These are phyloP conservation scores for Cordyceps sp. DNA, from an alignment of 2,329 filamentous ascomycete genomes.

Conservation along the genomic window DNA sequence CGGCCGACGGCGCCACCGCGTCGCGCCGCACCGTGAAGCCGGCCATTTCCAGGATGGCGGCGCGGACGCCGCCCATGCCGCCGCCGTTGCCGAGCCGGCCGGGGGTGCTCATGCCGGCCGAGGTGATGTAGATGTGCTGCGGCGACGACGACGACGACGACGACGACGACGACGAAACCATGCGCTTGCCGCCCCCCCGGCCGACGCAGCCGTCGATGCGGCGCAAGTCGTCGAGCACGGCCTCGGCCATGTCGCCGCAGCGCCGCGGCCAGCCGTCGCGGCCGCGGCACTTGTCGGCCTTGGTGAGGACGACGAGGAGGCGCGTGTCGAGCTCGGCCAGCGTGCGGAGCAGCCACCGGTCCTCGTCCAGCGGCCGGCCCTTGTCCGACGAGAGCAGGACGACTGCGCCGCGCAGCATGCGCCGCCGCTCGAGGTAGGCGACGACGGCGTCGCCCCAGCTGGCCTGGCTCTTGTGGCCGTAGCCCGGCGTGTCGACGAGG, in stretches of 20 bases:
- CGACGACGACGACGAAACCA: too few relatives aligned
- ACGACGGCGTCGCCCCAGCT: constrained; percentile 36
- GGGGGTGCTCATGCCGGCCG: constrained; percentile 17
- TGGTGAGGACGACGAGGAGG: constrained; percentile 36
- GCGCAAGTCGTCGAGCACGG: constrained; percentile 12
- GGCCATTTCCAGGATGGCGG: constrained; percentile 23
- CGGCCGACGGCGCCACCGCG: neutral
- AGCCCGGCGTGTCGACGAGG: constrained; percentile 34
- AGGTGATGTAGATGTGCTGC: constrained; percentile 19
- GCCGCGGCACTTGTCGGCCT: constrained; percentile 31
- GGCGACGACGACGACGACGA: too few relatives aligned
- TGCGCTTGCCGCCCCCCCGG: too few relatives aligned
- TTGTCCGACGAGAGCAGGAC: constrained; percentile 37
- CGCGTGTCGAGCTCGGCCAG: constrained; percentile 26
- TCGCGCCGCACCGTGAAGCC: constrained; percentile 13
- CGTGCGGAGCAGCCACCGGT: constrained; percentile 28
- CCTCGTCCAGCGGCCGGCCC: constrained; percentile 26
- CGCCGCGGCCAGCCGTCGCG: constrained; percentile 11
- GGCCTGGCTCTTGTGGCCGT: constrained; percentile 26
- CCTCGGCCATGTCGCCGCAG: constrained; percentile 11
- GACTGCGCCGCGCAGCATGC: constrained; percentile 32
- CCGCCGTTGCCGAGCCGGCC: constrained; percentile 15
- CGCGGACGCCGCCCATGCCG: constrained; percentile 22
- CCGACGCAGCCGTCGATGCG: constrained; percentile 7
- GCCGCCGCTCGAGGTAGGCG: constrained; percentile 30